Percentiles rank a stretch among this genome's conserved stretches.
phyloP scores from a whole-genome alignment of 2,329 filamentous ascomycete genomes.

The Colletotrichum tropicicola region DNA sequence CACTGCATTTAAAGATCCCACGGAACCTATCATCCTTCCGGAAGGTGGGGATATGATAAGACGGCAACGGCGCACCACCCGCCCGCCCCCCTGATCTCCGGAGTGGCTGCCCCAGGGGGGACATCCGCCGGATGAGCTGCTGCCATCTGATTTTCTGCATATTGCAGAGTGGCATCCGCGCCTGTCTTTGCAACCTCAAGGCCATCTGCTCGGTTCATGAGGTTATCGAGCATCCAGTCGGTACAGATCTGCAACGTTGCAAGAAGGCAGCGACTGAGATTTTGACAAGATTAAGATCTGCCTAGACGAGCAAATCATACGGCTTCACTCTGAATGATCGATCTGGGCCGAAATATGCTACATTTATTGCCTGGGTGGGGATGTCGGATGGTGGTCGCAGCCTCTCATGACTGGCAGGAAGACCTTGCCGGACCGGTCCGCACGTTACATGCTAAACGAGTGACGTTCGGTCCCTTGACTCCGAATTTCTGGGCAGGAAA shows the following conservation, averaged over 20 bases:
- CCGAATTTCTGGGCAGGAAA: not conserved
- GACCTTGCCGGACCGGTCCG: not conserved
- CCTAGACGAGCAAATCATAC: too few species aligned
- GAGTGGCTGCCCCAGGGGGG: not conserved
- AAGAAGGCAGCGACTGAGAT: too few species aligned
- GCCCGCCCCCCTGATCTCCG: not conserved
- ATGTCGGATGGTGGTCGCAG: too few species aligned
- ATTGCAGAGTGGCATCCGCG: conserved; percentile 8
- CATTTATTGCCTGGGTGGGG: too few species aligned
- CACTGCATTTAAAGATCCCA: not conserved
- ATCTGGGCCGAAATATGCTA: too few species aligned
- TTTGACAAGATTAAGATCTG: too few species aligned
- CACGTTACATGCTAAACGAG: not conserved
- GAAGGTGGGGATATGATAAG: not conserved
- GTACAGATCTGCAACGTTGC: conserved; percentile 22
- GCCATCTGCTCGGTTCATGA: conserved; percentile 1
- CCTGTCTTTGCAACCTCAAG: not conserved
- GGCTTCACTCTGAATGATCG: too few species aligned
- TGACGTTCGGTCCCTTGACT: not conserved
- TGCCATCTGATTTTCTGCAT: conserved; percentile 27
- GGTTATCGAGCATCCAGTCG: not conserved
- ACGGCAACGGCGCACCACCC: conserved; percentile 5
- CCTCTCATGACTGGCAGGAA: too few species aligned
- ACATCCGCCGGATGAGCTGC: not conserved
- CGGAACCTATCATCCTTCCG: not conserved